Percentiles rank a stretch among this genome's conserved stretches.
phyloP scores from a whole-genome alignment of 768 basidiomycete species.

The Russula brevipes region DNA sequence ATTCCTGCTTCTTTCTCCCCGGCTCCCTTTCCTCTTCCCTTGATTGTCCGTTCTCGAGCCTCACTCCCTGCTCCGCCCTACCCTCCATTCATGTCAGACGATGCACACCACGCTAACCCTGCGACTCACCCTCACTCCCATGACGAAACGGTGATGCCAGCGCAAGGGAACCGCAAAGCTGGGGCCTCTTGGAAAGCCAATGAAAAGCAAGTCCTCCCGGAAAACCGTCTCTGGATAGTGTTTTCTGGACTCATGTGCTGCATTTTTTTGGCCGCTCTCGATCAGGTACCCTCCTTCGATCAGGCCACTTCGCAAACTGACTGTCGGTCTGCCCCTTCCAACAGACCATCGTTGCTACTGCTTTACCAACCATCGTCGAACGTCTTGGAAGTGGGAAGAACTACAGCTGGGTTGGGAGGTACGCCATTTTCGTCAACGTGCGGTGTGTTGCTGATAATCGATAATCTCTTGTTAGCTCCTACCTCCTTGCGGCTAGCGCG shows the following conservation, averaged over 20 bases:
- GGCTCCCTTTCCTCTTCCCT: neutral
- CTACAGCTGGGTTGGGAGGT: slow-evolving; percentile 50
- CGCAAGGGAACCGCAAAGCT: slow-evolving; percentile 23
- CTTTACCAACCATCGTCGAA: slow-evolving; percentile 46
- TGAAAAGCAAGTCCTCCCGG: slow-evolving; percentile 41
- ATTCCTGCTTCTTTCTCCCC: neutral
- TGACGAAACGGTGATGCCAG: neutral
- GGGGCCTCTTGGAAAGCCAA: slow-evolving; percentile 37
- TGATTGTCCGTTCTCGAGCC: neutral
- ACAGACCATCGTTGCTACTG: slow-evolving; percentile 46
- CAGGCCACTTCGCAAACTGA: neutral
- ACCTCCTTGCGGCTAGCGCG: slow-evolving; percentile 63
- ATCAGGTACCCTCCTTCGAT: slow-evolving; percentile 34
- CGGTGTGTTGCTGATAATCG: neutral
- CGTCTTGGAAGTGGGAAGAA: slow-evolving; percentile 42
- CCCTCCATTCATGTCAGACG: neutral
- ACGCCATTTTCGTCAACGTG: neutral
- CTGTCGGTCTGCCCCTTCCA: neutral
- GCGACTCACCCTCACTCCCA: neutral
- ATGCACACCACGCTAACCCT: neutral
- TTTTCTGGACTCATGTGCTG: slow-evolving; percentile 42
- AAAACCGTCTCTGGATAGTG: slow-evolving; percentile 40
- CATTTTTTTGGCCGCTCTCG: slow-evolving; percentile 45
- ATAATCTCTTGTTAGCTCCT: slow-evolving; percentile 46
- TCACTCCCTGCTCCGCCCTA: no score